Base-by-base conservation (phyloP, 2,329 filamentous ascomycete species). In the Epichloe festucae region DNA sequence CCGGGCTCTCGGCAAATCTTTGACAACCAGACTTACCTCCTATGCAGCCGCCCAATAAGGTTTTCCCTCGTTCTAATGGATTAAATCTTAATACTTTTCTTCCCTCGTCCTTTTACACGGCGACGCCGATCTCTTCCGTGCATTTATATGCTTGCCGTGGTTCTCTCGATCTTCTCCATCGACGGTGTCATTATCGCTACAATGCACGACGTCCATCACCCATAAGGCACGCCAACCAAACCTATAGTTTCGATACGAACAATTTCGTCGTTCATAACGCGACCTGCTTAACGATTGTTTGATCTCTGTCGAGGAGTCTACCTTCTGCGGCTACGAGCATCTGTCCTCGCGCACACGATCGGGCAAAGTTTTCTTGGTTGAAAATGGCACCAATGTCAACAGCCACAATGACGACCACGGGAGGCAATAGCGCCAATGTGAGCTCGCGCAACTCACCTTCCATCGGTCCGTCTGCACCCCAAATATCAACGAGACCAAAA, bases 371-470 rank as follows among this genome's bases (percentile, higher is more conserved):
- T 39, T 49, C 36, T 54, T 51, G 53, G 50, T 60, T 55, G 55
- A 72, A 73, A 69, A 71, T 68, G 52, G 65, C 71, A 53, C 65
- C 64, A 45, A 63, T 70, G 56, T 69, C 64, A 52, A 62, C 66
- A 54, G 64, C 64, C 59, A 64, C 67, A 49, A 66, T 63, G 48
- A 67, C 62, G 44, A 63, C 62, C 44, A 60, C 60, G 48, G 67
- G 63, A 61, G 61, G 62, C 46, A 65, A 64, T 46, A 75, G 72
- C 60, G 66, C 70, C 54, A 73, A 73, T 66, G 68, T 68, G 53
- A 78, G 73, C 62, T 70, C 75, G 48, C 72, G 76, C 65, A 75
- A 67, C 46, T 79, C 77, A 36, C 76, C 77, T 15, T 68, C 74
- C 44, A 64, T 71, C 43, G 68, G 68, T 49, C 55, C 66, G 14